A percentile compares a stretch with the other conserved stretches of the same genome.
phyloP scores from a whole-genome alignment of 2,329 filamentous ascomycete genomes.

The Diaporthe australafricana region DNA sequence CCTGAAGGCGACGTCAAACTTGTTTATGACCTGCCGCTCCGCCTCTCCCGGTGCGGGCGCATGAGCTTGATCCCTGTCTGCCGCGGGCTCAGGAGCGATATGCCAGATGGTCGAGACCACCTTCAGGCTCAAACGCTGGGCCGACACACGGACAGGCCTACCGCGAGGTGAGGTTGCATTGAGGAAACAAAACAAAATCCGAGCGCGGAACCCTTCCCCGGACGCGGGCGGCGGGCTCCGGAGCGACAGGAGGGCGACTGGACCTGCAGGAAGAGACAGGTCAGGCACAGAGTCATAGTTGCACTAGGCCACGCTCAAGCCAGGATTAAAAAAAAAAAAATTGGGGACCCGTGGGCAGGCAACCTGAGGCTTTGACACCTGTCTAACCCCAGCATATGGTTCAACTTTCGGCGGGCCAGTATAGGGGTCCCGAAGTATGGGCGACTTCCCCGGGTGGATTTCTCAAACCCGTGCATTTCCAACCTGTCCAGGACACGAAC shows the following conservation, averaged over 20 bases:
- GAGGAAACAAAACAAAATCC: constrained; percentile 29
- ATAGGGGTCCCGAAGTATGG: constrained; percentile 16
- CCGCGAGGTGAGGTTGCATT: constrained; percentile 25
- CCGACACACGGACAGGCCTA: constrained; percentile 27
- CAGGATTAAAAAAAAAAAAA: background rate
- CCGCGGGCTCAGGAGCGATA: constrained; percentile 21
- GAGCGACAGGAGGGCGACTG: too few species aligned
- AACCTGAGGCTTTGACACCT: constrained; percentile 1
- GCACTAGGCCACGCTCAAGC: background rate
- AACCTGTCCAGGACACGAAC: background rate
- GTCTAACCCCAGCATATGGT: constrained; percentile 4
- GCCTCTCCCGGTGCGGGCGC: constrained; percentile 9
- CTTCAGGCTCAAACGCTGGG: constrained; percentile 27
- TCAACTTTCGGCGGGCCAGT: constrained; percentile 21
- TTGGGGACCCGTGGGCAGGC: constrained; percentile 16
- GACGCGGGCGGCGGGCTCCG: constrained; percentile 13
- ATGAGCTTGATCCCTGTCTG: constrained; percentile 19
- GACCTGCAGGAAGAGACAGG: too few species aligned
- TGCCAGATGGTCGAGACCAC: constrained; percentile 31
- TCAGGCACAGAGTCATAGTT: constrained; percentile 15
- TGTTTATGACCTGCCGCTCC: constrained; percentile 23
- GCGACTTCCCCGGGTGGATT: constrained; percentile 14
- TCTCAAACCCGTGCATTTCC: constrained; percentile 20
- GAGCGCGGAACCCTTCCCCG: constrained; percentile 30
- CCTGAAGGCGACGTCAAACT: constrained; percentile 19